Base-by-base conservation (phyloP, 1,139 yeast species). In the Scheffersomyces stambukii region DNA sequence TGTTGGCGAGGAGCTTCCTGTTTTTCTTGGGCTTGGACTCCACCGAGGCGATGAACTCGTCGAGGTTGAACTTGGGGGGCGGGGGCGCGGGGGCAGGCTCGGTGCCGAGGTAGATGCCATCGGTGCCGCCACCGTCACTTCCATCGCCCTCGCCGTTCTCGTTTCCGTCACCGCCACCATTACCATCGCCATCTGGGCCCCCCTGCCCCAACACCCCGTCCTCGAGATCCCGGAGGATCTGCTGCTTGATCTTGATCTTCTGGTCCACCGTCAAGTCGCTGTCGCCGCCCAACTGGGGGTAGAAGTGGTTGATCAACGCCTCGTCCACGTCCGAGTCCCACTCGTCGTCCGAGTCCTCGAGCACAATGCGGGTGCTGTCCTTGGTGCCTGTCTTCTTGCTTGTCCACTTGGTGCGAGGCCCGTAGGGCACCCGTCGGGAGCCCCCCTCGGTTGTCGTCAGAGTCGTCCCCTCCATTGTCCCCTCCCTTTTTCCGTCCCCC, bases 251-350 rank as follows among this genome's bases (percentile, higher is more conserved):
- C 42, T 57, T 62, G 20, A 48, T 35, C 39, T 63, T 64, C 32
- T 60, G 67, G 11, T 64, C 70, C 20, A 39, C 39, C 2, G 62
- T 46, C 27, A 64, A 45, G 21, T 55, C 58, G 10, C 32, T 42
- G 2, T 37, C 31, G 12, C 58, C 61, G 2, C 64, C 58, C n/a
- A 66, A 42, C 29, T 54, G 54, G 0, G 74, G 74, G 38, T 63
- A 66, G 40, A 63, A 64, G 31, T 63, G 64, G 36, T 57, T 57
- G 24, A 67, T 49, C 20, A 67, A 48, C 13, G 58, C 68, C 20
- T 66, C 70, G 37, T 66, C 74, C 8, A 58, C 52, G 8, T 65
- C 71, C 1, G 67, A 57, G 36, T 64, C 70, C 70, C 70, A 66
- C 27, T 63, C 70, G 30, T 53, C 54, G 35, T 60, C 67, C 4